phyloP scores from a whole-genome alignment of 2,329 filamentous ascomycete genomes.

The Aspergillus alliaceus region DNA sequence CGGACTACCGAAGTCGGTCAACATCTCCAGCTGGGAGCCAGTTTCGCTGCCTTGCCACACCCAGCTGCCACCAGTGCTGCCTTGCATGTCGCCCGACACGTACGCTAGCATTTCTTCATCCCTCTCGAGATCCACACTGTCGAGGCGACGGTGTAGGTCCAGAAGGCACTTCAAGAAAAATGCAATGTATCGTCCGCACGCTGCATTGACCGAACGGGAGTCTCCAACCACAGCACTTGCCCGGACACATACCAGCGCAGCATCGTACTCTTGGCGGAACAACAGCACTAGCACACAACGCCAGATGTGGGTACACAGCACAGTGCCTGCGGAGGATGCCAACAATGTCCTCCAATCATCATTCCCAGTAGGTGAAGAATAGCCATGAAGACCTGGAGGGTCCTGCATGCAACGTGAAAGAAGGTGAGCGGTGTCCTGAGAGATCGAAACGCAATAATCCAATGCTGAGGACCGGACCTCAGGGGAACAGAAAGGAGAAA shows the following conservation, averaged over 20 bases:
- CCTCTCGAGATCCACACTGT: slow-evolving; percentile 48
- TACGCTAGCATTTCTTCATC: slow-evolving; percentile 91
- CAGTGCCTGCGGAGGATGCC: slow-evolving; percentile 67
- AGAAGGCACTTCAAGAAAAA: slow-evolving; percentile 75
- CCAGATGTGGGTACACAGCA: slow-evolving; percentile 83
- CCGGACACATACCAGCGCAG: slow-evolving; percentile 71
- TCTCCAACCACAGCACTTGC: slow-evolving; percentile 69
- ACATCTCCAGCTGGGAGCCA: slow-evolving; percentile 35
- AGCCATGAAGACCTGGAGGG: slow-evolving; percentile 14
- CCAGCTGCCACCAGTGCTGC: slow-evolving; percentile 75
- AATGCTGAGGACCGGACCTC: slow-evolving; percentile 70
- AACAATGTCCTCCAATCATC: slow-evolving; percentile 57
- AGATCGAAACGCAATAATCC: slow-evolving; percentile 71
- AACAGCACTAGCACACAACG: slow-evolving; percentile 79
- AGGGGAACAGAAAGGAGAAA: slow-evolving; percentile 68
- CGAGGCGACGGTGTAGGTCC: slow-evolving; percentile 52
- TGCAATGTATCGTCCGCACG: slow-evolving; percentile 76
- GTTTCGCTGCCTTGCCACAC: slow-evolving; percentile 70
- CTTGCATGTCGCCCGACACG: slow-evolving; percentile 82
- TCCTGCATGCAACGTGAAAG: slow-evolving; percentile 64
- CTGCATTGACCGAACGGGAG: slow-evolving; percentile 69
- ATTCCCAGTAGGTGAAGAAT: slow-evolving; percentile 23
- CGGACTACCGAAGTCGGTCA: slow-evolving; percentile 19
- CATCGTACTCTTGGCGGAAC: slow-evolving; percentile 69
- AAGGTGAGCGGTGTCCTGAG: slow-evolving; percentile 75